Percentiles rank a stretch among this genome's conserved stretches.
These are phyloP conservation scores for Linum lewisii DNA, from an alignment of 345 rosid genomes.

Conservation along the genomic window DNA sequence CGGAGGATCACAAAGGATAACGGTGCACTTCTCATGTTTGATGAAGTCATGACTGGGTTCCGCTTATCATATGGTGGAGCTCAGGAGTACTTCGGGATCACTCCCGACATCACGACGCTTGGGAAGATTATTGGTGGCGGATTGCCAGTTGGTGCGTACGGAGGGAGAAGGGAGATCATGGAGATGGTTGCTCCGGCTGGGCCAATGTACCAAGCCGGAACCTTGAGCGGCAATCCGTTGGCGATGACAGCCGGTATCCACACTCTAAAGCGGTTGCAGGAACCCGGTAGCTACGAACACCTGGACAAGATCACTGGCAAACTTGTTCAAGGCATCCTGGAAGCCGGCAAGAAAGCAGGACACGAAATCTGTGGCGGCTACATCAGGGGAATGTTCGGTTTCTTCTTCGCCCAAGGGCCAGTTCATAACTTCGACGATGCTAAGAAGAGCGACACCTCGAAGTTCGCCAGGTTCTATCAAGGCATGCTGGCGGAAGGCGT, in stretches of 20 bases:
- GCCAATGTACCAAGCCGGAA: constrained; percentile 97
- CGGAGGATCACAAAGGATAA: constrained; percentile 51
- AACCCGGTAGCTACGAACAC: constrained; percentile 73
- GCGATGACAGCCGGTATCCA: constrained; percentile 95
- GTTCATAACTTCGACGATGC: constrained; percentile 72
- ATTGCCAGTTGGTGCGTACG: constrained; percentile 88
- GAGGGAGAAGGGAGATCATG: constrained; percentile 90
- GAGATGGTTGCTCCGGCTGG: constrained; percentile 99
- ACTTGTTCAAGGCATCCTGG: constrained; percentile 56
- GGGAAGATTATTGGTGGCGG: constrained; percentile 96
- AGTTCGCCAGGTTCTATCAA: constrained; percentile 60
- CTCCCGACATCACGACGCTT: constrained; percentile 73
- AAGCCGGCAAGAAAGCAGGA: constrained; percentile 74
- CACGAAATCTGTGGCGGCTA: constrained; percentile 82
- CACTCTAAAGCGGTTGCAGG: constrained; percentile 56
- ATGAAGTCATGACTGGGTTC: constrained; percentile 95
- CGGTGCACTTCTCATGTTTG: constrained; percentile 61
- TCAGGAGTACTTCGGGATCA: constrained; percentile 73
- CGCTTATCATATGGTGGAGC: constrained; percentile 91
- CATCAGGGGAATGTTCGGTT: constrained; percentile 86
- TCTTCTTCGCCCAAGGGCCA: constrained; percentile 89
- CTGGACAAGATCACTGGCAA: constrained; percentile 62
- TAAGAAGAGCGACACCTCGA: constrained; percentile 67
- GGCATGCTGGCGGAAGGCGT: constrained; percentile 95
- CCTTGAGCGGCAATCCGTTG: constrained; percentile 89